Base-by-base conservation (phyloP, 106 monocot species). In the Acorus gramineus region DNA sequence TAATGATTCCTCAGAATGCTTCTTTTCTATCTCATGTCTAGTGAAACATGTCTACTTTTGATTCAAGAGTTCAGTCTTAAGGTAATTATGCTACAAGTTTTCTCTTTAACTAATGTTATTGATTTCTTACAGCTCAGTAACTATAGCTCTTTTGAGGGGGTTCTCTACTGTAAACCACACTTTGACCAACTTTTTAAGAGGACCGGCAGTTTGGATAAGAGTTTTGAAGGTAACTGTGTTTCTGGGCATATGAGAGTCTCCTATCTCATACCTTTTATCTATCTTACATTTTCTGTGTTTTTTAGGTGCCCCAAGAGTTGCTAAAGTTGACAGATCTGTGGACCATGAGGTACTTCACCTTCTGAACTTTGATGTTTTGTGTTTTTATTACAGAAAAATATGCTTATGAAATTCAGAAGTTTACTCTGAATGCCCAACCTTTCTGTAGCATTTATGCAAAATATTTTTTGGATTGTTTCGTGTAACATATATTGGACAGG, bases 91-190 rank as follows among this genome's bases (percentile, higher is more conserved):
- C 28, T 28, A 28, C 28, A 28, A 28, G 28, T 28, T 28, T 28
- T 28, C 28, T 28, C 28, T 28, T 28, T 28, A 28, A 28, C 28
- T 28, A 28, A 28, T 28, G 28, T 46, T 58, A 66, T 53, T 70
- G 4, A 14, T 82, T 57, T 11, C 13, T 57, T 11, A 54, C 83
- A 87, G 87, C 69, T 87, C 52, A 81, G 78, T 69, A 83, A 84
- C 59, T 87, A 87, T 50, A 81, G 75, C 58, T 87, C 87, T 44
- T 58, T 87, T 66, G 87, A 87, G 66, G 83, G 87, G 47, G 84
- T 81, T 64, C 72, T 84, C 1, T 87, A 84, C 66, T 87, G 87
- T 73, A 87, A 80, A 43, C 87, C 87, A 73, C 87, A 87, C 70
- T 87, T 84, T 76, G 87, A 87, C 62, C 87, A 87, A 50, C 78